Evolutionary conservation across 2,329 filamentous ascomycete genomes (phyloP).

Genomic region (Pseudogymnoascus sp.): DNA sequence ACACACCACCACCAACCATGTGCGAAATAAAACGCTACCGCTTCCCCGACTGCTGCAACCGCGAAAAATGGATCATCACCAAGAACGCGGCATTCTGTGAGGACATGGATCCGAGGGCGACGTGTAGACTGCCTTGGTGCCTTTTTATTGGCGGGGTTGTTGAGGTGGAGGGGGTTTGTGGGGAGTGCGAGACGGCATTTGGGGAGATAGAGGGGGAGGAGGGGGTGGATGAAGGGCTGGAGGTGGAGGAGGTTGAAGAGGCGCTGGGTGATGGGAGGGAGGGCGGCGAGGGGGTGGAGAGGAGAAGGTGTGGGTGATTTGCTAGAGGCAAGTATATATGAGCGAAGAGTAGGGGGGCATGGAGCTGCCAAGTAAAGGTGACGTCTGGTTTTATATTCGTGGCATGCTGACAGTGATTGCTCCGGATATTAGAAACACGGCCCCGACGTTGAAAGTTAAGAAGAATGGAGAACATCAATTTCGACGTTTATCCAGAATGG

Average conservation of each 20-base stretch:
- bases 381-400: neutral
- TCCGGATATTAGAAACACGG: neutral
- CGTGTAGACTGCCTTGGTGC: neutral
- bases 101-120: neutral
- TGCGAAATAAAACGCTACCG: slow-evolving; percentile 6
- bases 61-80: neutral
- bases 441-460: neutral
- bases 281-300: neutral
- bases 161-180: neutral
- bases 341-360: no score
- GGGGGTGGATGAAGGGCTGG: neutral
- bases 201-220: neutral
- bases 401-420: neutral
- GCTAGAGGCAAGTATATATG: neutral
- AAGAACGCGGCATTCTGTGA: slow-evolving; percentile 6
- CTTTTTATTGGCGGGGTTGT: neutral
- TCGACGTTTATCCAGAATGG: neutral
- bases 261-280: neutral
- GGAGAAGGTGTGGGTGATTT: neutral
- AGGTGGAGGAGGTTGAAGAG: neutral
- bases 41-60: slow-evolving; percentile 6
- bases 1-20: neutral
- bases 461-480: neutral
- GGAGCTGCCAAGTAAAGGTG: neutral
- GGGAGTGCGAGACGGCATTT: neutral